phyloP scores from a whole-genome alignment of 331 rosid genomes.

The Phaseolus coccineus region DNA sequence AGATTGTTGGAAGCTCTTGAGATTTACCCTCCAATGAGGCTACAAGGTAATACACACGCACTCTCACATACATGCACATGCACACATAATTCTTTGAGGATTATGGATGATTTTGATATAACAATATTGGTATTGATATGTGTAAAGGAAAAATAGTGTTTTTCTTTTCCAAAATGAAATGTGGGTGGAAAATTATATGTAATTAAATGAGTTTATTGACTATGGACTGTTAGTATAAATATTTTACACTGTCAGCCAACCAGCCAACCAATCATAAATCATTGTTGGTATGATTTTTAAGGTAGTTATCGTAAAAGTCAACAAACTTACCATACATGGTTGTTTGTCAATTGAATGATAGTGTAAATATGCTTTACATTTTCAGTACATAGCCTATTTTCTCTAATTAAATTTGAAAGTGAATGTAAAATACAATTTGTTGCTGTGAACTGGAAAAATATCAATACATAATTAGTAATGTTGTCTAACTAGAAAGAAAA shows the following conservation, averaged over 20 bases:
- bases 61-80: not conserved
- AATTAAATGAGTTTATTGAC: not conserved
- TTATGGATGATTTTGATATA: slow-evolving; percentile 10
- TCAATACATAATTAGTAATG: not conserved
- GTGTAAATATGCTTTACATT: too few species aligned
- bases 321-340: too few species aligned
- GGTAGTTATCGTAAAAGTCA: not conserved
- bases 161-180: not conserved
- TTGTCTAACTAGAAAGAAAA: not conserved
- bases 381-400: not conserved
- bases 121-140: not conserved
- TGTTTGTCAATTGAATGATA: not conserved
- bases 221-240: not conserved
- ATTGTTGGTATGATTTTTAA: not conserved
- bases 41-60: slow-evolving; percentile 60
- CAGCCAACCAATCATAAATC: not conserved
- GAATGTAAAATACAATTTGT: not conserved
- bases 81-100: not conserved
- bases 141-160: not conserved
- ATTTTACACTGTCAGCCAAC: not conserved
- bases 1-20: slow-evolving; percentile 82
- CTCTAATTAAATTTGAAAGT: not conserved
- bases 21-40: slow-evolving; percentile 78
- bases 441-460: slow-evolving; percentile 5
- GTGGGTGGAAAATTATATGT: not conserved